Evolutionary conservation across 148 eudicot species (phyloP).

Genomic region (Silene conica): DNA sequence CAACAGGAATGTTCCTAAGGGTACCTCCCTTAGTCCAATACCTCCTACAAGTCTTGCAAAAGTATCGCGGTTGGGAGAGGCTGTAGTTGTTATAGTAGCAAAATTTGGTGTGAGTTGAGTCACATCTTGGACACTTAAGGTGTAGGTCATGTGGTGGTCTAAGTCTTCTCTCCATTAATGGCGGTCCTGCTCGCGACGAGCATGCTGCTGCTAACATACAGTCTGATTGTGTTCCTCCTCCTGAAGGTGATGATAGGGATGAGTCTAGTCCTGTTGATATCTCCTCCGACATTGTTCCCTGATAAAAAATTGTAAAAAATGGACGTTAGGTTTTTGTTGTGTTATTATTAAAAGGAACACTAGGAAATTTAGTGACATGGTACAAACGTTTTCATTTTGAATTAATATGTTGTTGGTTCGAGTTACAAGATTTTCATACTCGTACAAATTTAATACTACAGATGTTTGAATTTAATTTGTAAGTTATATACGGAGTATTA

Average conservation of each 20-base stretch:
- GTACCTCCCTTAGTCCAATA: constrained; percentile 91
- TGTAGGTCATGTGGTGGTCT: constrained; percentile 80
- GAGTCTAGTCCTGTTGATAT: constrained; percentile 32
- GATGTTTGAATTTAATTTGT: too few relatives aligned
- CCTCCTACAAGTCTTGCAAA: constrained; percentile 87
- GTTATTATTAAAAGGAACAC: not conserved
- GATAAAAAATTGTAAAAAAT: not conserved
- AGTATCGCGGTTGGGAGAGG: constrained; percentile 80
- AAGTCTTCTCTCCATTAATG: constrained; percentile 56
- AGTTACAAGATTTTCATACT: too few relatives aligned
- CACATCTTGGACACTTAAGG: constrained; percentile 76
- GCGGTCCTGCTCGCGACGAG: constrained; percentile 37
- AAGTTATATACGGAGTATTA: too few relatives aligned
- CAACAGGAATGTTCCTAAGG: constrained; percentile 84
- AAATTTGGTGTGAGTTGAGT: constrained; percentile 78
- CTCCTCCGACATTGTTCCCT: constrained; percentile 39
- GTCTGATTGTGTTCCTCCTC: constrained; percentile 42
- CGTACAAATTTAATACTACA: too few relatives aligned
- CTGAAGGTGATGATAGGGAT: constrained; percentile 46
- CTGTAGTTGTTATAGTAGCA: constrained; percentile 95
- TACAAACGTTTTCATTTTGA: too few relatives aligned
- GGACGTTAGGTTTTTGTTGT: not conserved
- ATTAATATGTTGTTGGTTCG: too few relatives aligned
- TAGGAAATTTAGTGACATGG: too few relatives aligned
- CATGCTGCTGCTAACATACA: constrained; percentile 61